Evolutionary conservation across 2,329 filamentous ascomycete species (phyloP), one percentile per base, ranked within the genome.

Genomic region (Davidsoniella eucalypti): DNA sequence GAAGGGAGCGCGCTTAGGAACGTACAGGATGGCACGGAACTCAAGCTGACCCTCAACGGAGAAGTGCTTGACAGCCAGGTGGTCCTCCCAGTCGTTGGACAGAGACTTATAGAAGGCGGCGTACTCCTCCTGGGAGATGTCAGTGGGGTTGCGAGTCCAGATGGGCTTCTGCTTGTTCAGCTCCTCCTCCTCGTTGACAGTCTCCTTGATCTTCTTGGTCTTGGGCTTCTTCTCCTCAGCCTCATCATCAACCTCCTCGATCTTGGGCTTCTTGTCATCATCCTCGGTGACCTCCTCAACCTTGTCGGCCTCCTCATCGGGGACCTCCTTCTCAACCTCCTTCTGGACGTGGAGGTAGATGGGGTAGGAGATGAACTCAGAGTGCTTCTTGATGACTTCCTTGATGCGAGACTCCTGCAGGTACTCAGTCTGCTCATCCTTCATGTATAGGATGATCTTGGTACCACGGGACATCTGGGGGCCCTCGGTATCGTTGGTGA

Each of bases 381-480:
- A 96, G 84, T 98, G 92, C 86, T 98, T 98, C 87, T 96, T 96
- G 78, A 98, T 88, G 59, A 98, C 90, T 78, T 98, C 92, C 85
- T 98, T 98, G 78, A 98, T 84, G 79, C 90, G 92, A 77, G 78
- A 78, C 84, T 98, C 92, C 71, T 96, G 93, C 60, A 96, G 77
- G 81, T 94, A 98, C 69, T 96, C 92, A 58, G 75, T 76, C 78
- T 98, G 92, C 80, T 98, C 92, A 61, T 98, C 92, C 85, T 98
- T 98, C 65, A 98, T 78, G 78, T 96, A 86, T 55, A 98, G 87
- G 70, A 96, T 82, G 68, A 98, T 93, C 81, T 94, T 88, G 69
- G 87, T 93, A 68, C 92, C 92, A 63, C 92, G 90, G 67, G 88
- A 88, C 58, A 98, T 77, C 58, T 75, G 82, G 75, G 90, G 82